These are phyloP conservation scores for Pyrus hybrid DNA, from an alignment of 331 rosid species.

Conservation along the genomic window DNA sequence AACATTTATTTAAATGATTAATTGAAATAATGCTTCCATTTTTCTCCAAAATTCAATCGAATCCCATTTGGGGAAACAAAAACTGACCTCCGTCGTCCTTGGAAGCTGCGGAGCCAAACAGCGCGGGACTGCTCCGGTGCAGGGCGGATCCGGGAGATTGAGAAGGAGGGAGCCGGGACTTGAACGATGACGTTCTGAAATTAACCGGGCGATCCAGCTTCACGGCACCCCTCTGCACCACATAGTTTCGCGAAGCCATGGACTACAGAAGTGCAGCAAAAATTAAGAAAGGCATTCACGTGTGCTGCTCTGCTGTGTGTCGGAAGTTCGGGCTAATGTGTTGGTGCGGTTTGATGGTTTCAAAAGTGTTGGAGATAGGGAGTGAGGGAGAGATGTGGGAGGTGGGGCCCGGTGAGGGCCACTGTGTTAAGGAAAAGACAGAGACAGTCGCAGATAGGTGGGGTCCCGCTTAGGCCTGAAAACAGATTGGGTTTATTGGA, in stretches of 20 bases:
- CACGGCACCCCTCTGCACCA: slow-evolving; percentile 17
- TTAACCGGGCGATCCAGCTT: slow-evolving; percentile 46
- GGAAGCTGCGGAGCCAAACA: slow-evolving; percentile 15
- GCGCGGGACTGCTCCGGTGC: slow-evolving; percentile 41
- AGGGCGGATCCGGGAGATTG: slow-evolving; percentile 34
- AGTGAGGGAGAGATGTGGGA: no score
- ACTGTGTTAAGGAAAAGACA: no score
- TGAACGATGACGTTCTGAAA: slow-evolving; percentile 37
- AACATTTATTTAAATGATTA: not conserved
- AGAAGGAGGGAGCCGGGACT: slow-evolving; percentile 24
- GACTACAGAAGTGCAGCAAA: no score
- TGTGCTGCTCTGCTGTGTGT: no score
- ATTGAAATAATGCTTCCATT: no score
- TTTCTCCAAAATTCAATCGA: not conserved
- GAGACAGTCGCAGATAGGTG: no score
- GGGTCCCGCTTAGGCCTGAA: no score
- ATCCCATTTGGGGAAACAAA: not conserved
- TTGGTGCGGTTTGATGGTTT: no score
- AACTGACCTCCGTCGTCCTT: slow-evolving; percentile 41
- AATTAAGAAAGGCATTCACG: not conserved
- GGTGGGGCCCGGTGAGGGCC: no score
- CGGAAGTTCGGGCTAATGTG: no score
- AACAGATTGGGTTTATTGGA: no score
- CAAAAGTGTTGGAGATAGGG: no score
- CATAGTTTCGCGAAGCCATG: slow-evolving; percentile 49